Percentiles rank a stretch among this genome's conserved stretches.
Conservation (phyloP, 192 early-diverging fungal species). For the Backusella westeae region DNA sequence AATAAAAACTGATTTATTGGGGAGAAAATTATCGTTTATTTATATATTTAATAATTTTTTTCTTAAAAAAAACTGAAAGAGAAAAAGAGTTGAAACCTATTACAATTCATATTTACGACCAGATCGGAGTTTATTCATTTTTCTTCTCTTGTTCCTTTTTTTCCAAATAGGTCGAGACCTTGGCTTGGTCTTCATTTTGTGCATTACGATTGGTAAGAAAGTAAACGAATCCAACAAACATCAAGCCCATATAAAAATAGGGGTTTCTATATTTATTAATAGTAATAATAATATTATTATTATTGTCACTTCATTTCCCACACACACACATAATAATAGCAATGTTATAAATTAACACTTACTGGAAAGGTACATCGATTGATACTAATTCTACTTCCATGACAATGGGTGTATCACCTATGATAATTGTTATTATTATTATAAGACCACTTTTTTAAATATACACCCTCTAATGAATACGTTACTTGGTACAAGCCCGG, state of each 20-base stretch:
- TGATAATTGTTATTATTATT: neutral
- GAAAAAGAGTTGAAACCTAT: neutral
- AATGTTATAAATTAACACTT: neutral
- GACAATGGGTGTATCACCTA: conserved; percentile 13
- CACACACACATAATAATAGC: neutral
- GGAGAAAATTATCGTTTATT: neutral
- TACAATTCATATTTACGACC: neutral
- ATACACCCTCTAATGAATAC: neutral
- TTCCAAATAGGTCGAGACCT: conserved; percentile 20
- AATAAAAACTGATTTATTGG: neutral
- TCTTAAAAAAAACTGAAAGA: neutral
- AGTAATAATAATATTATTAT: neutral
- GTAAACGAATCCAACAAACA: conserved; percentile 3
- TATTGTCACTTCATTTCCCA: neutral
- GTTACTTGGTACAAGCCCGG: conserved; percentile 11
- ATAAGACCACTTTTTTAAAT: neutral
- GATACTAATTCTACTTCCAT: conserved; percentile 21
- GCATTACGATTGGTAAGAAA: conserved; percentile 1
- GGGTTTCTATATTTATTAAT: conserved; percentile 21
- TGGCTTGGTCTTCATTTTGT: neutral
- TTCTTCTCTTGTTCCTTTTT: conserved; percentile 18
- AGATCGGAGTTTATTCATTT: neutral
- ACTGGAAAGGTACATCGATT: conserved; percentile 9
- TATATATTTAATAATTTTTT: neutral
- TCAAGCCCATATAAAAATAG: conserved; percentile 18